Percentiles rank a stretch among this genome's conserved stretches.
Evolutionary conservation across 176 grass and related monocot species (phyloP).

Genomic region (Avena insularis): DNA sequence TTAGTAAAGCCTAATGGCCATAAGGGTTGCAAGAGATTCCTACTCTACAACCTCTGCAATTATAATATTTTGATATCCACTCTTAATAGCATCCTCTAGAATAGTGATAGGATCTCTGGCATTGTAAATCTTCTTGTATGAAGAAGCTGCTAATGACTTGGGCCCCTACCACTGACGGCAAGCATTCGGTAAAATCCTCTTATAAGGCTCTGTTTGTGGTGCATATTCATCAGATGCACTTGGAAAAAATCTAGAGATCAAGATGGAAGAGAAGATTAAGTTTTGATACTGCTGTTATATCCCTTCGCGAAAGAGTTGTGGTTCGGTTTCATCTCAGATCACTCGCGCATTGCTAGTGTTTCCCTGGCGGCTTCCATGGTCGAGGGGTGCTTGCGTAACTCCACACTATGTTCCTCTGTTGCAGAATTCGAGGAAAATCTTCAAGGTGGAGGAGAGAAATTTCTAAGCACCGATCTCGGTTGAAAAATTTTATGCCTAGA

Average conservation of each 20-base stretch:
- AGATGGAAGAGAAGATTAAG: not conserved
- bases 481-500: not conserved
- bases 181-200: not conserved
- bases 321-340: not conserved
- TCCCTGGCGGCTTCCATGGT: not conserved
- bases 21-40: conserved; percentile 75
- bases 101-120: conserved; percentile 63
- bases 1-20: conserved; percentile 57
- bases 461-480: not conserved
- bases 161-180: no score
- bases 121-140: conserved; percentile 67
- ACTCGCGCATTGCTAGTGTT: not conserved
- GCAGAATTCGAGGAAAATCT: not conserved
- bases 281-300: not conserved
- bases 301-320: not conserved
- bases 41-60: conserved; percentile 72
- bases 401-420: not conserved
- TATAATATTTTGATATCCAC: conserved; percentile 60
- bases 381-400: not conserved
- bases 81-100: conserved; percentile 56
- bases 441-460: not conserved
- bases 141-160: conserved; percentile 50
- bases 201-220: not conserved
- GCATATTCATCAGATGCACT: not conserved
- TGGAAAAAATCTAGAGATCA: not conserved